phyloP scores from a whole-genome alignment of 1,284 basidiomycete genomes.

The Ceratobasidium theobromae region DNA sequence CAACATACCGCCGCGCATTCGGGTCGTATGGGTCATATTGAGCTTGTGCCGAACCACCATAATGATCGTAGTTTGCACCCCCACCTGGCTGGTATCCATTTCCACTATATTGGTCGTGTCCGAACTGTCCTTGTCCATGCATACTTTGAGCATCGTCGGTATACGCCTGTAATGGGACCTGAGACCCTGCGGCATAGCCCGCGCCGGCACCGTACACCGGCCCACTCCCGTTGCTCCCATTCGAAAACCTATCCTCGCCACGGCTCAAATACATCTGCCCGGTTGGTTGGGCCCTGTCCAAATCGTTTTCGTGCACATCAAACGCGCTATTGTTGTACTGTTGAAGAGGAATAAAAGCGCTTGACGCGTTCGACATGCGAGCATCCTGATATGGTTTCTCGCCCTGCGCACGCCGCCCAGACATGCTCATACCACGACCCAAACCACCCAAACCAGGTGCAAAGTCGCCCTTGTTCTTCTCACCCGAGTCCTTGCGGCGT shows the following conservation, averaged over 20 bases:
- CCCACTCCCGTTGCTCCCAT: conserved; percentile 6
- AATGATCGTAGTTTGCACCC: conserved; percentile 22
- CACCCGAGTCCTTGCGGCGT: conserved; percentile 7
- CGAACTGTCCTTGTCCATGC: conserved; percentile 2
- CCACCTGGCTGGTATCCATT: conserved; percentile 29
- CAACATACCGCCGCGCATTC: conserved; percentile 15
- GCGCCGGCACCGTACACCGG: conserved; percentile 6
- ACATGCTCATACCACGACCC: conserved; percentile 13
- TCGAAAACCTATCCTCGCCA: conserved; percentile 23
- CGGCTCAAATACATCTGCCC: conserved; percentile 16
- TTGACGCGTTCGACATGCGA: conserved; percentile 18
- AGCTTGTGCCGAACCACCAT: conserved; percentile 20
- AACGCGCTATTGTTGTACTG: conserved; percentile 34
- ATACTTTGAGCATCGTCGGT: neutral
- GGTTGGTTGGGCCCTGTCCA: neutral
- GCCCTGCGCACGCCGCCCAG: conserved; percentile 26
- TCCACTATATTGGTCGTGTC: conserved; percentile 2
- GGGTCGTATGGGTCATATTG: conserved; percentile 29
- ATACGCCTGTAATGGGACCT: conserved; percentile 27
- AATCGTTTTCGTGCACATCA: conserved; percentile 20
- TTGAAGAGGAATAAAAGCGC: conserved; percentile 33
- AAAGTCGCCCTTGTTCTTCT: conserved; percentile 14
- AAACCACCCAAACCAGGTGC: conserved; percentile 21
- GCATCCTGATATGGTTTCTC: conserved; percentile 19
- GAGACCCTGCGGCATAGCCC: conserved; percentile 7